These are phyloP conservation scores for Lodderomyces beijingensis DNA, from an alignment of 1,139 yeast genomes.

Conservation along the genomic window DNA sequence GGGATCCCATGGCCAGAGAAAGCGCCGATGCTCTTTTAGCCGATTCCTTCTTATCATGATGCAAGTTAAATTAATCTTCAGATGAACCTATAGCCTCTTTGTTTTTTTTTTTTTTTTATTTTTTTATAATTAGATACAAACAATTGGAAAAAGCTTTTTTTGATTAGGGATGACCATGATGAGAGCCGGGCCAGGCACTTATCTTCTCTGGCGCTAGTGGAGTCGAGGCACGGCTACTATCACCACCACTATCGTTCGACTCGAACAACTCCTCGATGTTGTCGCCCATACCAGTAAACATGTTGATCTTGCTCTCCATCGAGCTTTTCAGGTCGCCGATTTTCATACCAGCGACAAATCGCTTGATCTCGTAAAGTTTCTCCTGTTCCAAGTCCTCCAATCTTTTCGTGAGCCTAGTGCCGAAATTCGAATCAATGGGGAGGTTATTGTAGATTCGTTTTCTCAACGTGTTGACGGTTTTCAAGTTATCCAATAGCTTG, in stretches of 20 bases:
- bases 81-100: no score
- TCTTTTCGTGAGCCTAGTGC: conserved; percentile 42
- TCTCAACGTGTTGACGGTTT: conserved; percentile 36
- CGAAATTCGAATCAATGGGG: conserved; percentile 54
- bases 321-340: conserved; percentile 8
- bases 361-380: conserved; percentile 20
- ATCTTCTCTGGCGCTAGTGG: conserved; percentile 37
- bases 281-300: conserved; percentile 12
- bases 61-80: no score
- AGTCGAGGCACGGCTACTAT: conserved; percentile 24
- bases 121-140: no score
- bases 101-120: no score
- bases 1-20: conserved; percentile 52
- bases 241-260: conserved; percentile 15
- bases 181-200: conserved; percentile 67
- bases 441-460: conserved; percentile 39
- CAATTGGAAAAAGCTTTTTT: no score
- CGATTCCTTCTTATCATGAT: conserved; percentile 26
- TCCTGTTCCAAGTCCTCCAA: conserved; percentile 43
- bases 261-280: conserved; percentile 16
- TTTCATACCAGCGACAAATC: conserved; percentile 6
- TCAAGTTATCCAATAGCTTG: conserved; percentile 25
- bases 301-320: conserved; percentile 7
- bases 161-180: conserved; percentile 61
- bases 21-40: conserved; percentile 40